Base-by-base conservation (phyloP, 495 filamentous ascomycete species). In the Pseudomonodictys pantanalensis region DNA sequence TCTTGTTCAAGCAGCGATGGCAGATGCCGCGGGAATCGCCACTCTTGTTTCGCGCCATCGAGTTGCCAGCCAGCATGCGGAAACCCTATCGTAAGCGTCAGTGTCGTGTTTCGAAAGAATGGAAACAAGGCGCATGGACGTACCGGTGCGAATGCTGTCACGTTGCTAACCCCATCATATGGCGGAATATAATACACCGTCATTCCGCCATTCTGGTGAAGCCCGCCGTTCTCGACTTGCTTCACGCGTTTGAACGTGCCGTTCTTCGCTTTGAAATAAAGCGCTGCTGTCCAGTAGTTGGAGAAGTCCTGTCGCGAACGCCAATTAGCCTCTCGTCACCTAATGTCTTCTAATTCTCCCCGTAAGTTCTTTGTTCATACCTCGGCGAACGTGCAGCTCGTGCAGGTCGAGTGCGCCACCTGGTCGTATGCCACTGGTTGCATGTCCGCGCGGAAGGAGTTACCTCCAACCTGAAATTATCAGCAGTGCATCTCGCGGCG, bases 1-100 rank as follows among this genome's bases (percentile, higher is more conserved):
- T 23, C 15, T 43, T 47, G n/a, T 64, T 47, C 44, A 74, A 72
- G 62, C 78, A 80, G 29, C 78, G 74, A 65, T 78, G 77, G 72
- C 78, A 80, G 46, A 79, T 53, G 2, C 50, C 48, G 17, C 61
- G 61, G 12, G 52, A 57, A 46, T 60, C 39, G 51, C 57, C 55
- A 2, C 24, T 22, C 9, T 43, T 48, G 29, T 28, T 61, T 2
- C 62, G 56, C 2, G 61, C 45, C 23, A 35, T 65, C 20, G 62
- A 45, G 46, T 65, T 52, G 11, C 62, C 62, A 6, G 57, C 55
- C 1, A 65, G 57, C 62, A 65, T 65, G 30, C 62, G 55, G 52
- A 65, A 65, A 9, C 62, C 62, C 60, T 63, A n/a, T 18, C 11
- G 20, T 2, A 7, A 10, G 2, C 1, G 17, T 23, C 6, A 30